These are phyloP conservation scores for Candida argentea DNA, from an alignment of 805 yeast species.

Conservation along the genomic window DNA sequence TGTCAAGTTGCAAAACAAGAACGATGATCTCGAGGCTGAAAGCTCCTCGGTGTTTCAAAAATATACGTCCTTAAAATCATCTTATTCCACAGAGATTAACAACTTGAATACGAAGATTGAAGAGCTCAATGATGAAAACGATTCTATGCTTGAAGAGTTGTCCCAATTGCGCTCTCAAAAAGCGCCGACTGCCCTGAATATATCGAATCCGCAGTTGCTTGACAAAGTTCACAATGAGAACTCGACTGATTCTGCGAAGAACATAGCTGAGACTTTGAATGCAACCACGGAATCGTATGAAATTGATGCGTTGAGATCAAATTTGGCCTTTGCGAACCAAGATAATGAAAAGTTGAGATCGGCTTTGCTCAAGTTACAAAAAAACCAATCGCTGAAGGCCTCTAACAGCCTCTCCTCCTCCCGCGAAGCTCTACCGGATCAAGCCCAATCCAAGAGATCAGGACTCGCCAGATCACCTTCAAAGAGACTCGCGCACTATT, in stretches of 20 bases:
- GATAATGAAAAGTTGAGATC: constrained; percentile 52
- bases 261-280: constrained; percentile 20
- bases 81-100: constrained; percentile 31
- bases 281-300: constrained; percentile 40
- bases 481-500: no score
- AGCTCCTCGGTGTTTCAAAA: constrained; percentile 31
- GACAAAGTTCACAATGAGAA: constrained; percentile 12
- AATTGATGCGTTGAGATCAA: constrained; percentile 54
- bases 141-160: constrained; percentile 36
- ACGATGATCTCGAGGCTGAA: constrained; percentile 37
- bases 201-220: constrained; percentile 1
- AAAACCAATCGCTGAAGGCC: constrained; percentile 15
- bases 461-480: no score
- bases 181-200: constrained; percentile 8
- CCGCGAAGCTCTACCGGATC: no score
- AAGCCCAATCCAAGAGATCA: no score
- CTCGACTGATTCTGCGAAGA: constrained; percentile 20
- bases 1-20: constrained; percentile 28
- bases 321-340: constrained; percentile 54
- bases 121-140: constrained; percentile 63
- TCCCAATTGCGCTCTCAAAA: constrained; percentile 4
- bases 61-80: constrained; percentile 22
- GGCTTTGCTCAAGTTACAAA: constrained; percentile 34
- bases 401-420: constrained; percentile 3
- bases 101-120: constrained; percentile 43